Conservation (phyloP, 2,329 filamentous ascomycete species). For the Pyricularia grisea region DNA sequence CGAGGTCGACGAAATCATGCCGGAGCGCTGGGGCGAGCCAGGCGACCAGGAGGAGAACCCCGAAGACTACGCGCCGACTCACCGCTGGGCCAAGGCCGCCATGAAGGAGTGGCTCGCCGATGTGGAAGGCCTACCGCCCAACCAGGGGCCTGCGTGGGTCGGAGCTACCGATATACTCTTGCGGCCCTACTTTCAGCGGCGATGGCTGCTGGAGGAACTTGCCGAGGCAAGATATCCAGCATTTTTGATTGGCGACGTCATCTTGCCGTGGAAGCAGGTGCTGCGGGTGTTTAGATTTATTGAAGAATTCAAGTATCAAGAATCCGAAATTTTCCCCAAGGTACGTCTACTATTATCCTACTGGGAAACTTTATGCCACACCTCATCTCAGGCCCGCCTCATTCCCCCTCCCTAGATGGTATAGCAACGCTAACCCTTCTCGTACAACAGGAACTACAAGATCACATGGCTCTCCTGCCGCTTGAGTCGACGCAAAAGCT, state of each 20-base stretch:
- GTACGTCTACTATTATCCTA: not conserved
- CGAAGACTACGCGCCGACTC: constrained; percentile 22
- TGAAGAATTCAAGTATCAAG: not conserved
- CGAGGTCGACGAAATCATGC: constrained; percentile 15
- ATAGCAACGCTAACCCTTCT: not conserved
- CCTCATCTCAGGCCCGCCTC: not conserved
- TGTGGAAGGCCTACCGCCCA: constrained; percentile 9
- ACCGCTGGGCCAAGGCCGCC: constrained; percentile 20
- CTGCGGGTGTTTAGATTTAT: constrained; percentile 13
- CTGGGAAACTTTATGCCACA: not conserved
- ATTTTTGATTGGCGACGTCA: constrained; percentile 22
- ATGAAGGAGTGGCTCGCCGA: constrained; percentile 16
- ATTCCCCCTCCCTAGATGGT: not conserved
- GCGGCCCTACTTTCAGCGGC: constrained; percentile 23
- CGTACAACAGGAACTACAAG: not conserved
- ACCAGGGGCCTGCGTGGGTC: constrained; percentile 11
- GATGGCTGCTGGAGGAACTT: constrained; percentile 27
- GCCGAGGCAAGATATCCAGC: constrained; percentile 20
- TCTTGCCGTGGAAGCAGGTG: constrained; percentile 25
- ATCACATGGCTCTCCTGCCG: not conserved
- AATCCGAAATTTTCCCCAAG: not conserved
- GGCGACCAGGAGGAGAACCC: constrained; percentile 22
- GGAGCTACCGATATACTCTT: constrained; percentile 19
- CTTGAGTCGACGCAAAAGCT: constrained; percentile 15
- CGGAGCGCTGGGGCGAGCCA: constrained; percentile 21